Percentiles rank a stretch among this genome's conserved stretches.
Conservation (phyloP, 2,329 filamentous ascomycete species). For the Hirsutella thompsonii region DNA sequence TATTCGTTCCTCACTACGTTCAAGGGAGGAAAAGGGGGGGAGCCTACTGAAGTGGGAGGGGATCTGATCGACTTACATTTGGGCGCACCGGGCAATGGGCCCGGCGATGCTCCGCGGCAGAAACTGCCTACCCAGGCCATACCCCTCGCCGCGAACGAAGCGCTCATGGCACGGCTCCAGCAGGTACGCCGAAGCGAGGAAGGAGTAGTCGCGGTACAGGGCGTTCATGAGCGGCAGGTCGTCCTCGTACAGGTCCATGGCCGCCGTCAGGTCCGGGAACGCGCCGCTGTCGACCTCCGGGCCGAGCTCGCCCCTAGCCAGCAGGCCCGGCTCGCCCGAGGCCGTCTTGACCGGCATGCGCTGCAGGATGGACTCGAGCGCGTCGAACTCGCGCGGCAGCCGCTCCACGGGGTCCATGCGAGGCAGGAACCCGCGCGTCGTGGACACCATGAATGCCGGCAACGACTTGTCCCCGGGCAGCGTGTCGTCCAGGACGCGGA, state of each 20-base stretch:
- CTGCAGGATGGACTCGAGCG: constrained; percentile 57
- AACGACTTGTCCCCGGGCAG: constrained; percentile 48
- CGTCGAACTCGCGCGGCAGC: constrained; percentile 62
- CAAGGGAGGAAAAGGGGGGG: neutral
- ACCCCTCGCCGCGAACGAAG: constrained; percentile 56
- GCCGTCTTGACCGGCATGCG: constrained; percentile 69
- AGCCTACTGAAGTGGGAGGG: neutral
- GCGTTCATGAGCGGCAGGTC: constrained; percentile 75
- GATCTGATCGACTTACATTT: constrained; percentile 51
- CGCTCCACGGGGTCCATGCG: constrained; percentile 46
- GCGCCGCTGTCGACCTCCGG: constrained; percentile 59
- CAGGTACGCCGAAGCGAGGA: constrained; percentile 78
- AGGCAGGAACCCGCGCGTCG: constrained; percentile 60
- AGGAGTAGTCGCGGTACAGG: constrained; percentile 83
- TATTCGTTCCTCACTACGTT: too few species aligned
- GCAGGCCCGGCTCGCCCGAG: constrained; percentile 62
- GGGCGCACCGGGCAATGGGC: constrained; percentile 71
- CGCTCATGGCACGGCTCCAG: constrained; percentile 82
- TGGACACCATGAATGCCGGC: constrained; percentile 70
- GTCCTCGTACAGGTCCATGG: constrained; percentile 58
- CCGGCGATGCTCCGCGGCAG: constrained; percentile 65
- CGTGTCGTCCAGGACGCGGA: constrained; percentile 51
- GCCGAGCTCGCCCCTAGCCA: constrained; percentile 63
- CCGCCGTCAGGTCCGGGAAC: constrained; percentile 63
- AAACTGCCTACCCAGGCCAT: constrained; percentile 63